Base-by-base conservation (phyloP, 305 asterid species). In the Galium porrigens region DNA sequence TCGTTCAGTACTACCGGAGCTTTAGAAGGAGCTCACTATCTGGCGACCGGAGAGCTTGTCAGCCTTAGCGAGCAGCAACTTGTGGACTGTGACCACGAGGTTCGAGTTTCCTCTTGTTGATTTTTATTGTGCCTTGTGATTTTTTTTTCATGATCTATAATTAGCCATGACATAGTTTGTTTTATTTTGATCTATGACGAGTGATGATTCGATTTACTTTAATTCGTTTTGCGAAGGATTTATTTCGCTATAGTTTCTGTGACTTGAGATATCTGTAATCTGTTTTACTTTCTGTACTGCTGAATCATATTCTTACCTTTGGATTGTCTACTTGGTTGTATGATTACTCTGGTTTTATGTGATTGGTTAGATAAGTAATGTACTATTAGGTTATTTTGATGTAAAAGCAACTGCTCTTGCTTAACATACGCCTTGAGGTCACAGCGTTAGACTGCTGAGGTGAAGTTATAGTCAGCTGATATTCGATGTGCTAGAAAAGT, bases 21-120 rank as follows among this genome's bases (percentile, higher is more conserved):
- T 0, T 71, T 87, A 68, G 97, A 87, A 81, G 95, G 96, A 65
- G 91, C 97, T 0, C 81, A 87, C 80, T 90, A 66, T 68, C 75
- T 90, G 61, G 74, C 91, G 0, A 90, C 95, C 17, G 95, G 95
- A 65, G 84, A 84, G 83, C 82, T 87, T 15, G 78, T 82, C 59
- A 90, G 91, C 79, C 94, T 90, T 71, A 90, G 96, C 48, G 95
- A 90, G 75, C 97, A 90, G 78, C 95, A 90, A 84, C 97, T 88
- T 59, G 94, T 90, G 70, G 97, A 90, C 65, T 90, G 96, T 65
- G 97, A 90, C 74, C 95, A 90, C 48, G 91, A 86, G 96, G 97
- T 90, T 64, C 65, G 82, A 37, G 12, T 69, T 70, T 0, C 36
- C 68, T 36, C 39, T n/a, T n/a, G n/a, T n/a, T n/a, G n/a, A n/a